Base-by-base conservation (phyloP, 495 filamentous ascomycete species). In the Penicillium lividum region DNA sequence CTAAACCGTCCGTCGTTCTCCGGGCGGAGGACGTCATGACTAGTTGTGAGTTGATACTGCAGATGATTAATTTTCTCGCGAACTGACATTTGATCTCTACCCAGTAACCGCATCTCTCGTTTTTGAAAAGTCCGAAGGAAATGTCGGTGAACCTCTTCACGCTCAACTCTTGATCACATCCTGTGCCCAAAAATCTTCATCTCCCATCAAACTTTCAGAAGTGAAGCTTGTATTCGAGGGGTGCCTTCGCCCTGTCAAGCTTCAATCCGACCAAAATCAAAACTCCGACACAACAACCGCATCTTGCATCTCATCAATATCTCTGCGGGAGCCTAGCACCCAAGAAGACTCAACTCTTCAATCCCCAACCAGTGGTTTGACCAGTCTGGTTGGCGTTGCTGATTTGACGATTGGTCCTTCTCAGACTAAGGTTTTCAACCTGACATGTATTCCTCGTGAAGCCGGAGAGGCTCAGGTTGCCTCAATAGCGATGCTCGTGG, bases 151-250 rank as follows among this genome's bases (percentile, higher is more conserved):
- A 60, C 79, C 80, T 48, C 75, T 91, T 54, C 74, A 74, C 25
- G 84, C 83, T n/a, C 93, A 98, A 63, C 77, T 97, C 27, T 70
- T 79, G 27, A 76, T 98, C 29, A 80, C 74, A 15, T 97, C 92
- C 2, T 83, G 77, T 56, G 87, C 93, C 11, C 83, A 89, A 16
- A 60, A 62, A 11, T 77, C 71, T 27, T 86, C 89, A 2, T 75
- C 77, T 6, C 87, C 91, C 0, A 73, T 97, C 9, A 78, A 71
- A 7, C 78, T 97, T 28, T 80, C 81, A 9, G 77, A 81, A 51
- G 65, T 97, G 6, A 82, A 83, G 60, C 70, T 94, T 53, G 74
- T 76, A 10, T 90, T 90, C 56, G 84, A 87, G 57, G 90, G 90
- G 11, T 83, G 83, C 54, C 75, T 94, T 54, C 84, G 83, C 49